A percentile compares a stretch with the other conserved stretches of the same genome.
phyloP scores from a whole-genome alignment of 73 alveolate genomes.

The Uronychia setigera region DNA sequence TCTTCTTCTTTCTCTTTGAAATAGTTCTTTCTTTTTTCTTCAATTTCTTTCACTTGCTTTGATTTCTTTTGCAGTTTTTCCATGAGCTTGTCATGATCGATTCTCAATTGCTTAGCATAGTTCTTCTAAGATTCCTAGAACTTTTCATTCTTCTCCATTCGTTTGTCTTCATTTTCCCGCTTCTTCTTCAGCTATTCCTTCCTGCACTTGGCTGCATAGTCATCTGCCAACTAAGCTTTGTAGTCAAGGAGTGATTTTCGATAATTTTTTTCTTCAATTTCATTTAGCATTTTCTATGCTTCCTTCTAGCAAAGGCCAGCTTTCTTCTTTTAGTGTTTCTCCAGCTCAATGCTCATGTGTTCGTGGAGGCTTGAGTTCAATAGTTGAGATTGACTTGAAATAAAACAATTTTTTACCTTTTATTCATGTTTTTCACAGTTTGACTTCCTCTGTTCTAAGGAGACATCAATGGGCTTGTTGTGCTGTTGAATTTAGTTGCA shows the following conservation, averaged over 20 bases:
- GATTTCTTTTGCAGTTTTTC: neutral
- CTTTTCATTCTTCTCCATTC: neutral
- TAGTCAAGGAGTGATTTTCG: neutral
- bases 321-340: neutral
- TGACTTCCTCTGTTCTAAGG: neutral
- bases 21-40: neutral
- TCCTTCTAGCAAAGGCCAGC: neutral
- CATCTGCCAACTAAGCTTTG: constrained; percentile 1
- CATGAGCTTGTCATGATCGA: neutral
- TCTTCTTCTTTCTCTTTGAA: constrained; percentile 11
- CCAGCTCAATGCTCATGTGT: constrained; percentile 8
- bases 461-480: neutral
- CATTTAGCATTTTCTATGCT: neutral
- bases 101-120: neutral
- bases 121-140: neutral
- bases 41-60: constrained; percentile 20
- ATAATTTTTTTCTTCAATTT: neutral
- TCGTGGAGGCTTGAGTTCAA: constrained; percentile 11
- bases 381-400: neutral
- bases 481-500: neutral
- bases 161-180: neutral
- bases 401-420: neutral
- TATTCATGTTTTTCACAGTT: neutral
- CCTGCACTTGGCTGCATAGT: neutral
- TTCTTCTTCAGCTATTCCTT: constrained; percentile 1